Conservation (phyloP, 2,329 filamentous ascomycete genomes). For the Botrytis byssoidea region DNA sequence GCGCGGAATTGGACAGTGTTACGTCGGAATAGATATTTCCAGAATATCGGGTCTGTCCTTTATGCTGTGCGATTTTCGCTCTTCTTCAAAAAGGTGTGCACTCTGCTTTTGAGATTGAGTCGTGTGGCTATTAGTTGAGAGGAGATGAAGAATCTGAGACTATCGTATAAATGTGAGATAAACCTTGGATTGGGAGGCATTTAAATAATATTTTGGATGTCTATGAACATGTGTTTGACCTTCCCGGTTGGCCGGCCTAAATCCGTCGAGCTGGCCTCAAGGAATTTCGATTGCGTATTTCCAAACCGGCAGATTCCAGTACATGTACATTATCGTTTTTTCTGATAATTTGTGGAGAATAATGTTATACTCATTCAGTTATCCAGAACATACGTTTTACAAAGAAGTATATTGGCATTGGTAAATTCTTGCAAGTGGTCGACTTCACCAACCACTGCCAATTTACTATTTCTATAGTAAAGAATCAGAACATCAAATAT, state of each 20-base stretch:
- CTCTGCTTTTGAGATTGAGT: background rate
- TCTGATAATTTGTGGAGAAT: background rate
- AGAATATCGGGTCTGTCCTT: background rate
- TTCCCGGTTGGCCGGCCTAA: background rate
- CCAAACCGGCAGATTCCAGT: background rate
- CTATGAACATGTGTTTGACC: background rate
- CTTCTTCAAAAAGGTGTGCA: background rate
- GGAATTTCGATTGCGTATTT: background rate
- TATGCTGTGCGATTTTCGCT: background rate
- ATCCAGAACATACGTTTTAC: background rate
- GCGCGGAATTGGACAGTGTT: background rate
- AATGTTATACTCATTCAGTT: background rate
- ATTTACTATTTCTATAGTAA: background rate
- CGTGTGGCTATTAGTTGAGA: background rate
- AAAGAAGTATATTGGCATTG: background rate
- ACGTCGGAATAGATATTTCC: background rate
- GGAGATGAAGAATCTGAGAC: background rate
- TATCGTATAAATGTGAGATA: background rate
- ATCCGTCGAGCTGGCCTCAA: background rate
- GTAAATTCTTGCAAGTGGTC: background rate
- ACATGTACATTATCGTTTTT: background rate
- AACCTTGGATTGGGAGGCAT: background rate
- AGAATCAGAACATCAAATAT: background rate
- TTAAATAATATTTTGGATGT: background rate
- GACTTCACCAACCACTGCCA: background rate